Evolutionary conservation across 371 early-diverging fungal genomes (phyloP).

Genomic region (Dentiscutata heterogama): DNA sequence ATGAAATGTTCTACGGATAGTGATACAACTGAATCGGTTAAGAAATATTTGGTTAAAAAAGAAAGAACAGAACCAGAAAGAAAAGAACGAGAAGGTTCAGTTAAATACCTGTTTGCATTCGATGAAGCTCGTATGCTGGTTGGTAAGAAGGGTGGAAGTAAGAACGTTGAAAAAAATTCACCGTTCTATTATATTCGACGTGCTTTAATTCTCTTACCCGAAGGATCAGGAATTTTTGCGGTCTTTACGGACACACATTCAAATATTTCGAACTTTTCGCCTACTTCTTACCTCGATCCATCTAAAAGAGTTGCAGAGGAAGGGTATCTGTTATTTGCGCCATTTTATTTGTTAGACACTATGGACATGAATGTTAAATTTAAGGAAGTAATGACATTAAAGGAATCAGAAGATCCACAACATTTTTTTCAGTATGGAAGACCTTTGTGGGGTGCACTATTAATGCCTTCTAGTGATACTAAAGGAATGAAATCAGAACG

Average conservation of each 20-base stretch:
- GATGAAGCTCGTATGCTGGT: constrained; percentile 18
- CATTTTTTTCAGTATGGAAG: constrained; percentile 36
- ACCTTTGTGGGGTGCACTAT: constrained; percentile 36
- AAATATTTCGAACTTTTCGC: too few species aligned
- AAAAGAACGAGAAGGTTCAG: constrained; percentile 1
- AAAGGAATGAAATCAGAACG: constrained; percentile 2
- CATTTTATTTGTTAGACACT: constrained; percentile 19
- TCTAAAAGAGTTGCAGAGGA: too few species aligned
- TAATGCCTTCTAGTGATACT: neutral
- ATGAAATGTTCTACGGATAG: neutral
- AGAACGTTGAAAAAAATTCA: neutral
- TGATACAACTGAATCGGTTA: neutral
- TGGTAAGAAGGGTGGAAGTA: neutral
- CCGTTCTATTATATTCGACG: neutral
- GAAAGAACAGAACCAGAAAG: too few species aligned
- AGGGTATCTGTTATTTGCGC: neutral
- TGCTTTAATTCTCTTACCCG: neutral
- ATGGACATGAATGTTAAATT: neutral
- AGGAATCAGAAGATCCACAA: constrained; percentile 30
- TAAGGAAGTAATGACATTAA: neutral
- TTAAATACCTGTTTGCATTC: constrained; percentile 32
- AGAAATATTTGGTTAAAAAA: neutral
- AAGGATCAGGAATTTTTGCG: constrained; percentile 11
- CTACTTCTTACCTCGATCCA: too few species aligned
- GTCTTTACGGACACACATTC: neutral